Percentiles rank a stretch among this genome's conserved stretches.
These are phyloP conservation scores for Nemania serpens DNA, from an alignment of 2,329 filamentous ascomycete species.

Conservation along the genomic window DNA sequence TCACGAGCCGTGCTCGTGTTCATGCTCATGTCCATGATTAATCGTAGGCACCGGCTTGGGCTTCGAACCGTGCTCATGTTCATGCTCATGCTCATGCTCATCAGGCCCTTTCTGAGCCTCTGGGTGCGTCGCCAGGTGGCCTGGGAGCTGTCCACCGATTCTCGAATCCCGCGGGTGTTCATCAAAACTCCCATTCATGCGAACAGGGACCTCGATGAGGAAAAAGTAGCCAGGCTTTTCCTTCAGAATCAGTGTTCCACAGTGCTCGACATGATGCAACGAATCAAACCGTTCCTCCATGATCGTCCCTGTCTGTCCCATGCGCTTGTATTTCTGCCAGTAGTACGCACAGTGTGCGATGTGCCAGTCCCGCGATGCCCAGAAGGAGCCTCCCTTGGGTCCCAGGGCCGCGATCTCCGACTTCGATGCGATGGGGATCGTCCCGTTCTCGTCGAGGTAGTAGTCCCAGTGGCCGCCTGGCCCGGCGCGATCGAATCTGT, in stretches of 20 bases:
- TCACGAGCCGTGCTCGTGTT: too few species aligned
- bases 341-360: conserved; percentile 5
- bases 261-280: neutral
- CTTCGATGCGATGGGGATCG: neutral
- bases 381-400: neutral
- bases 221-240: neutral
- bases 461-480: conserved; percentile 3
- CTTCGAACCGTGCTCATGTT: too few species aligned
- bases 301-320: neutral
- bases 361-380: conserved; percentile 2
- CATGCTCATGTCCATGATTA: too few species aligned
- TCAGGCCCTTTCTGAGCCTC: too few species aligned
- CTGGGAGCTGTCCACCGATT: too few species aligned
- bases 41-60: too few species aligned
- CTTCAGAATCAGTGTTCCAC: neutral
- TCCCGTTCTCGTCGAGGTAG: neutral
- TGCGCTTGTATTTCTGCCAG: conserved; percentile 4
- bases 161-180: neutral
- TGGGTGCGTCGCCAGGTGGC: too few species aligned
- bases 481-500: conserved; percentile 1
- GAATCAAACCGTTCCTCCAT: conserved; percentile 1
- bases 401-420: neutral
- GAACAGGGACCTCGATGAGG: neutral
- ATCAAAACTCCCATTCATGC: neutral
- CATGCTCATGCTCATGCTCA: too few species aligned